Conservation (phyloP, 305 asterid species). For the Solanum aculeatissimum region DNA sequence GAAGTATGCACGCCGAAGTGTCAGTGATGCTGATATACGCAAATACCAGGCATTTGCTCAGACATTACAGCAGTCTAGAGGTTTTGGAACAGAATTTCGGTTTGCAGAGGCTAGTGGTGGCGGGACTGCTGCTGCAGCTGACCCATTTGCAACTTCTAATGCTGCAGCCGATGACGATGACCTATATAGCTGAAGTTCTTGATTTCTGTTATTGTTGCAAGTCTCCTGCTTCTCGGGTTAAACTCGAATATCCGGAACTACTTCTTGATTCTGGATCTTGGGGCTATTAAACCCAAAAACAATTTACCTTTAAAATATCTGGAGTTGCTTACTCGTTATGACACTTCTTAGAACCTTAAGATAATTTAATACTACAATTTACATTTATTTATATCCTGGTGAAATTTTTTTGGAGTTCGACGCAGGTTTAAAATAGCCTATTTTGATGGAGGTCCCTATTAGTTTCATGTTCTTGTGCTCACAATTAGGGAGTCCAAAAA, state of each 20-base stretch:
- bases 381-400: neutral
- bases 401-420: neutral
- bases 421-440: neutral
- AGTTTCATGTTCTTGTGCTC: neutral
- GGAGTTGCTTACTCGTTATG: neutral
- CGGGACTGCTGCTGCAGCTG: constrained; percentile 16
- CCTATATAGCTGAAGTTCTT: constrained; percentile 33
- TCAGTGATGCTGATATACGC: constrained; percentile 59
- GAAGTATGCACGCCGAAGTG: constrained; percentile 65
- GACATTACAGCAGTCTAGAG: constrained; percentile 72
- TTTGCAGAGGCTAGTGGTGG: constrained; percentile 33
- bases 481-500: neutral
- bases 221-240: neutral
- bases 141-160: constrained; percentile 54
- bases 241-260: neutral
- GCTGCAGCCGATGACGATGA: constrained; percentile 75
- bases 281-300: neutral
- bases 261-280: neutral
- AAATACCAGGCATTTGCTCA: constrained; percentile 70
- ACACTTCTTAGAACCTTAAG: neutral
- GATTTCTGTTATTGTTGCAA: neutral
- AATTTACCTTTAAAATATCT: neutral
- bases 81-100: constrained; percentile 56
- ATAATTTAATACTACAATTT: neutral
- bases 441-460: neutral